These are phyloP conservation scores for Rhinocladiella mackenziei DNA, from an alignment of 2,329 filamentous ascomycete species.

Conservation along the genomic window DNA sequence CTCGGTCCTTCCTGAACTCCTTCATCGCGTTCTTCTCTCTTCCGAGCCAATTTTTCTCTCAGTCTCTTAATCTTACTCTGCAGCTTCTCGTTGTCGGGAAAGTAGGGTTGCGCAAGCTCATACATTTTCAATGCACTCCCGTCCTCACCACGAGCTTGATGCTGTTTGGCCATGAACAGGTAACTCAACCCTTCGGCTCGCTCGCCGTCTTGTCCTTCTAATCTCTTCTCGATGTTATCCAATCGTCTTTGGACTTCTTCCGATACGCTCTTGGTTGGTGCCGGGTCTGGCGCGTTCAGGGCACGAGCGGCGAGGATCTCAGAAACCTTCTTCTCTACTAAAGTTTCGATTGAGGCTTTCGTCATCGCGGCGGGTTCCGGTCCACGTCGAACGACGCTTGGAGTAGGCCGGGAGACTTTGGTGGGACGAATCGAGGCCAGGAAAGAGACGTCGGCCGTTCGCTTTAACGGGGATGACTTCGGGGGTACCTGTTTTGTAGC, in stretches of 20 bases:
- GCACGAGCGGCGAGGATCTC: slow-evolving; percentile 71
- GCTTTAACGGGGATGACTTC: slow-evolving; percentile 41
- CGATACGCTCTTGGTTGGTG: slow-evolving; percentile 54
- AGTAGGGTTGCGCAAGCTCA: slow-evolving; percentile 75
- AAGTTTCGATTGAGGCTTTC: slow-evolving; percentile 74
- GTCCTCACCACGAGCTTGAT: slow-evolving; percentile 78
- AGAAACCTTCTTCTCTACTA: slow-evolving; percentile 87
- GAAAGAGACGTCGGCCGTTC: slow-evolving; percentile 34
- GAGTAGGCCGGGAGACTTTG: slow-evolving; percentile 40
- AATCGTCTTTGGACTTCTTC: slow-evolving; percentile 76
- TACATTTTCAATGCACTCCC: slow-evolving; percentile 78
- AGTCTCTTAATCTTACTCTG: slow-evolving; percentile 53
- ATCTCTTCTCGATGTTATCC: slow-evolving; percentile 79
- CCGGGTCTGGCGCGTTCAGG: slow-evolving; percentile 30
- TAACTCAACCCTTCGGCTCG: slow-evolving; percentile 79
- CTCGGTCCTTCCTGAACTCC: slow-evolving; percentile 21
- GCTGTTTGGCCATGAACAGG: slow-evolving; percentile 85
- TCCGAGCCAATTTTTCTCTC: slow-evolving; percentile 47
- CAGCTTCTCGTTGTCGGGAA: slow-evolving; percentile 79
- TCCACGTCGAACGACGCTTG: slow-evolving; percentile 24
- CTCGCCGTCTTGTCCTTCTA: slow-evolving; percentile 70
- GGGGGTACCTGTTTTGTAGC: slow-evolving; percentile 31
- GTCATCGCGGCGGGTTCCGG: slow-evolving; percentile 39
- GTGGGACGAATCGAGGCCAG: slow-evolving; percentile 40
- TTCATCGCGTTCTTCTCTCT: slow-evolving; percentile 35